Percentiles rank a stretch among this genome's conserved stretches.
phyloP scores from a whole-genome alignment of 1,139 yeast species.

The Chernovozyma sophiae-reginae region DNA sequence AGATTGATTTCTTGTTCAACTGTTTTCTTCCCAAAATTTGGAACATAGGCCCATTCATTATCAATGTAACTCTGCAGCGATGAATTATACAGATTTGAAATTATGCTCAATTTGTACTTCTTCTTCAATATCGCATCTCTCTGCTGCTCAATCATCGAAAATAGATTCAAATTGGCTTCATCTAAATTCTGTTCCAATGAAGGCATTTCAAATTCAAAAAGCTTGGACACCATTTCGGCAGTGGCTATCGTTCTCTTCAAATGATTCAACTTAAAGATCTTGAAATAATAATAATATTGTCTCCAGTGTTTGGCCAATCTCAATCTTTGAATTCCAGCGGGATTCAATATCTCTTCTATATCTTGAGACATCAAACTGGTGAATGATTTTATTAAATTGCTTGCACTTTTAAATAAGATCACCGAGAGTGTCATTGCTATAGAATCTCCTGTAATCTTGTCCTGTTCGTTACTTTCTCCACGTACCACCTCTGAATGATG shows the following conservation, averaged over 20 bases:
- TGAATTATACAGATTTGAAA: not conserved
- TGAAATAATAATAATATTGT: constrained; percentile 15
- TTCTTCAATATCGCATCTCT: not conserved
- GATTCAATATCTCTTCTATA: constrained; percentile 2
- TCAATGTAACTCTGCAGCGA: not conserved
- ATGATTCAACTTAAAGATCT: constrained; percentile 16
- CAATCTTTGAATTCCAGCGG: constrained; percentile 7
- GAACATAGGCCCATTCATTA: not conserved
- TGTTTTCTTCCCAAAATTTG: not conserved
- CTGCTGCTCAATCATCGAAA: not conserved
- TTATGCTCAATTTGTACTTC: not conserved
- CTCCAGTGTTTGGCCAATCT: constrained; percentile 14
- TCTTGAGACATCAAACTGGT: constrained; percentile 3
- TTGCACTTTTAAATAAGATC: constrained; percentile 17
- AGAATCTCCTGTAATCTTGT: constrained; percentile 1
- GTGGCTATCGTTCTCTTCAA: constrained; percentile 8
- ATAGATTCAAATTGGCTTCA: constrained; percentile 4
- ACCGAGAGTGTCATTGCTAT: constrained; percentile 6
- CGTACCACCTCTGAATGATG: too few relatives aligned
- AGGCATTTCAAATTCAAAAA: constrained; percentile 9
- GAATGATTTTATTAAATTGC: constrained; percentile 13
- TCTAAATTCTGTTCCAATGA: constrained; percentile 10
- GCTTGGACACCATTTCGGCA: not conserved
- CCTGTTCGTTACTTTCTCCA: not conserved
- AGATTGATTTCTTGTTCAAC: not conserved